These are phyloP conservation scores for Chrysoporthe deuterocubensis DNA, from an alignment of 2,329 filamentous ascomycete genomes.

Conservation along the genomic window DNA sequence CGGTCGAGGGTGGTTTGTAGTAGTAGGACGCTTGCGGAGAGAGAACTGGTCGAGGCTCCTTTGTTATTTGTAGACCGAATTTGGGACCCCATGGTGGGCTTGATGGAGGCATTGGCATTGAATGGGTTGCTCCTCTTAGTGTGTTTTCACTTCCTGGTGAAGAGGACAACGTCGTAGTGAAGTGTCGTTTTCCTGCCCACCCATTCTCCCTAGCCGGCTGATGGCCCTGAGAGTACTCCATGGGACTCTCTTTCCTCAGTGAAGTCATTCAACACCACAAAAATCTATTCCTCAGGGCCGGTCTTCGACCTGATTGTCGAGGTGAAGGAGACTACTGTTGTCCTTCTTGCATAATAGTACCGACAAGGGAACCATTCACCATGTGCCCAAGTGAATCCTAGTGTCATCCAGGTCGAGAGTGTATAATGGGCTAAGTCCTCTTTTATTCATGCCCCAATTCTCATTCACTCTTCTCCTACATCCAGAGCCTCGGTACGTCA, in stretches of 20 bases:
- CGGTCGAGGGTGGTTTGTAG: neutral
- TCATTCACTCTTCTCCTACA: neutral
- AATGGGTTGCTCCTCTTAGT: neutral
- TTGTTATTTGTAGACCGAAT: constrained; percentile 14
- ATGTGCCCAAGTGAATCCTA: neutral
- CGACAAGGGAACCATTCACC: neutral
- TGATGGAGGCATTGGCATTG: neutral
- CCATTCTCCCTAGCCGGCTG: neutral
- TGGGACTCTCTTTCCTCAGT: neutral
- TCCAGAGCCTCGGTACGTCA: constrained; percentile 16
- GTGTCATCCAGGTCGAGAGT: neutral
- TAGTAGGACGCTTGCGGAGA: constrained; percentile 17
- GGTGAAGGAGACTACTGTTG: neutral
- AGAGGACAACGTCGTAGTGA: neutral
- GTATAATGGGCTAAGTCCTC: neutral
- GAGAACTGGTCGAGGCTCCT: constrained; percentile 18
- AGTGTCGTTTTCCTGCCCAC: neutral
- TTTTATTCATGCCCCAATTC: constrained; percentile 20
- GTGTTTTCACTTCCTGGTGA: neutral
- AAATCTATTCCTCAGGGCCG: neutral
- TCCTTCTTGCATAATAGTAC: neutral
- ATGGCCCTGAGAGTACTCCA: constrained; percentile 4
- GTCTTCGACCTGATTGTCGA: neutral
- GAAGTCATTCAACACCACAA: neutral
- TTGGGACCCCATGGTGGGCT: constrained; percentile 2